Conservation (phyloP, 2,329 filamentous ascomycete species). For the Aureobasidium pullulans region DNA sequence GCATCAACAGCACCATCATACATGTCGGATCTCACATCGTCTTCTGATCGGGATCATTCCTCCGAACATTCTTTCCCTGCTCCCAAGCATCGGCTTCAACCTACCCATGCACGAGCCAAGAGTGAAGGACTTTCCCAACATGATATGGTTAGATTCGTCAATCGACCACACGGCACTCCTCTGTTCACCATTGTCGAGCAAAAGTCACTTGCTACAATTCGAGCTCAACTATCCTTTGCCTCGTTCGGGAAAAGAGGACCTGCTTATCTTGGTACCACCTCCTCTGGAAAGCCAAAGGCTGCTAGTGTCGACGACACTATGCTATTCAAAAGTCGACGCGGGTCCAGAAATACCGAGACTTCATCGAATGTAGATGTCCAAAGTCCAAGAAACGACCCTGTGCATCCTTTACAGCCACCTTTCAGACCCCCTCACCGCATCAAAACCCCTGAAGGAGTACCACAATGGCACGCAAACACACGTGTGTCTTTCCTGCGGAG, state of each 20-base stretch:
- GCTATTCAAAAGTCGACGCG: not conserved
- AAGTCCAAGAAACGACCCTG: not conserved
- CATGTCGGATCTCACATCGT: not conserved
- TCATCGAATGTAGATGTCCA: not conserved
- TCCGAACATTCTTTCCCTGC: not conserved
- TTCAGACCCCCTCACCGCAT: constrained; percentile 4
- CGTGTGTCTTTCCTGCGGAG: not conserved
- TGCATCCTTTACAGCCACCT: not conserved
- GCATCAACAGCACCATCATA: constrained; percentile 1
- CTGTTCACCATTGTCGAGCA: constrained; percentile 40
- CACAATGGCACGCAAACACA: constrained; percentile 22
- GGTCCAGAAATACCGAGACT: not conserved
- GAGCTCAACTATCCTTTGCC: constrained; percentile 25
- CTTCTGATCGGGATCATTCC: not conserved
- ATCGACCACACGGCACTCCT: constrained; percentile 28
- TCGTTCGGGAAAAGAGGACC: constrained; percentile 17
- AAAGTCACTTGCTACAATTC: constrained; percentile 34
- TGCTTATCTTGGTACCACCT: not conserved
- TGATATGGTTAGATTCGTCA: constrained; percentile 19
- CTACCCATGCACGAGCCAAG: not conserved
- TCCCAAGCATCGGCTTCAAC: not conserved
- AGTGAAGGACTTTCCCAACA: not conserved
- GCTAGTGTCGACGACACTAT: constrained; percentile 1
- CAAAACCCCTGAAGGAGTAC: constrained; percentile 18
- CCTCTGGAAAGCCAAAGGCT: not conserved